phyloP scores from a whole-genome alignment of 768 basidiomycete species.

The Phaffia tasmanica region DNA sequence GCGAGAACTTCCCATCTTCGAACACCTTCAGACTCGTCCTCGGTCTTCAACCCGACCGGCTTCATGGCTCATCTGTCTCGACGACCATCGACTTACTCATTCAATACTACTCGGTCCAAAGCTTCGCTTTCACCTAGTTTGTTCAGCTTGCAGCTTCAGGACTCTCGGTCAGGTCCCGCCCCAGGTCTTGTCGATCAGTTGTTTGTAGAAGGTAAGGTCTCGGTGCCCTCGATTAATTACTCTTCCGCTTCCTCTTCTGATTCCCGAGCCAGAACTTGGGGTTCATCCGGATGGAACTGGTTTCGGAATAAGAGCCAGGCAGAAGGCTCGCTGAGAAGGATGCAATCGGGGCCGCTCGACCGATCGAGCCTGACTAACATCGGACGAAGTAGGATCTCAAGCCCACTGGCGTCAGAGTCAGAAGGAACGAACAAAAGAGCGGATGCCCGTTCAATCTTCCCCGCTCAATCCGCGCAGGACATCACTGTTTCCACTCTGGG shows the following conservation, averaged over 20 bases:
- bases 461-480: not conserved
- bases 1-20: not conserved
- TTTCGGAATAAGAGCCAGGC: constrained; percentile 15
- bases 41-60: not conserved
- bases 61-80: constrained; percentile 12
- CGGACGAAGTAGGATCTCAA: too few relatives aligned
- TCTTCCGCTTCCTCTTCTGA: not conserved
- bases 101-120: constrained; percentile 1
- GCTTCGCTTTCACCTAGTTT: constrained; percentile 21
- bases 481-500: not conserved
- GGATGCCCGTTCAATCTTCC: not conserved
- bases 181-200: constrained; percentile 8
- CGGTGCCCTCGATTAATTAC: constrained; percentile 1
- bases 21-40: not conserved
- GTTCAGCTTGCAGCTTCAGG: constrained; percentile 12
- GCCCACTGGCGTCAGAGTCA: constrained; percentile 1
- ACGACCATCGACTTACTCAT: constrained; percentile 15
- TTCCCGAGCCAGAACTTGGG: not conserved
- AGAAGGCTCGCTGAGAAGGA: constrained; percentile 16
- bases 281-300: constrained; percentile 5
- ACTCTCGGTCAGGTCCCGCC: constrained; percentile 1
- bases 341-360: not conserved
- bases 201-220: constrained; percentile 8
- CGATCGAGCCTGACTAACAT: too few relatives aligned
- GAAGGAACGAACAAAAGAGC: not conserved